Conservation (phyloP, 441 rosid genomes). For the Breynia disticha region DNA sequence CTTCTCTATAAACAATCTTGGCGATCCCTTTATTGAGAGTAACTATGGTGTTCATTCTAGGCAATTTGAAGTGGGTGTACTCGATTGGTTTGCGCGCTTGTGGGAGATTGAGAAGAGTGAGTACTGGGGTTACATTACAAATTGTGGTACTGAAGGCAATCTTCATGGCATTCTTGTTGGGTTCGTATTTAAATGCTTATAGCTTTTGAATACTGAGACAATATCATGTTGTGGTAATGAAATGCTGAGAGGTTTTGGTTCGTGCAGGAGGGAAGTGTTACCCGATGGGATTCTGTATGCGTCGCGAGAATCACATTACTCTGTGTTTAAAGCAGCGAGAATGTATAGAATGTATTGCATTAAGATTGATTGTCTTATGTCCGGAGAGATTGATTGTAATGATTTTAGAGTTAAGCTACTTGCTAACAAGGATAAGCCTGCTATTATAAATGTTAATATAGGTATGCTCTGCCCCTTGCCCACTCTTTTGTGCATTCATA, state of each 20-base stretch:
- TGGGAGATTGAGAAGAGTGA: constrained; percentile 87
- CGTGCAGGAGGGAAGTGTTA: constrained; percentile 67
- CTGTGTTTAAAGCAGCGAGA: constrained; percentile 89
- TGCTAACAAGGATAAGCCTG: constrained; percentile 75
- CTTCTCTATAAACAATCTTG: constrained; percentile 88
- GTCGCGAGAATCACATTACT: constrained; percentile 73
- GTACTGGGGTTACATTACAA: constrained; percentile 95
- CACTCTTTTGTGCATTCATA: constrained; percentile 1
- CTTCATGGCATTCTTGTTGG: constrained; percentile 92
- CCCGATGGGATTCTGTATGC: constrained; percentile 87
- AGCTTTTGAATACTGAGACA: background rate
- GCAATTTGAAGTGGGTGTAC: constrained; percentile 88
- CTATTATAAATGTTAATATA: constrained; percentile 77
- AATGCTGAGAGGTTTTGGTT: background rate
- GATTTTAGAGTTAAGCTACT: constrained; percentile 55
- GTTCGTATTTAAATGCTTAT: constrained; percentile 19
- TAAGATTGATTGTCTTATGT: constrained; percentile 57
- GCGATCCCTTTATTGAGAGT: constrained; percentile 93
- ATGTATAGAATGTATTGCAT: constrained; percentile 87
- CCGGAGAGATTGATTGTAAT: constrained; percentile 81
- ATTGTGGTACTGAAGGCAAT: constrained; percentile 95
- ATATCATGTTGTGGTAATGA: constrained; percentile 1
- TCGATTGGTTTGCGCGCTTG: constrained; percentile 97
- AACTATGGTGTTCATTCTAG: constrained; percentile 96
- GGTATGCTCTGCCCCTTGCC: constrained; percentile 29